Percentiles rank a stretch among this genome's conserved stretches.
These are phyloP conservation scores for Magnusiomyces clavatus DNA, from an alignment of 1,139 yeast genomes.

Conservation along the genomic window DNA sequence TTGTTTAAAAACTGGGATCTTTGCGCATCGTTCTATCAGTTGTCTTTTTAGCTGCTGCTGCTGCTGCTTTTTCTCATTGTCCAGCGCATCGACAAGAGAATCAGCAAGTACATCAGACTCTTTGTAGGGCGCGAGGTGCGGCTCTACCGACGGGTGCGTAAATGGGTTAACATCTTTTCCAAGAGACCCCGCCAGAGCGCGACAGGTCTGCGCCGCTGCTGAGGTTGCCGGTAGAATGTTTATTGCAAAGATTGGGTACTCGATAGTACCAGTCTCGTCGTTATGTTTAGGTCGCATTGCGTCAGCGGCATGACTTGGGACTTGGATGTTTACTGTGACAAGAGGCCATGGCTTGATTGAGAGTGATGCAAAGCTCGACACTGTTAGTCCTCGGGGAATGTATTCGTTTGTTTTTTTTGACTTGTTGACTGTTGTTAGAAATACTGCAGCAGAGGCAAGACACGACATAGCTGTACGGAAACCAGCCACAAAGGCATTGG, in stretches of 20 bases:
- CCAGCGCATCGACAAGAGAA: no score
- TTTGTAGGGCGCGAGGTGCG: conserved; percentile 13
- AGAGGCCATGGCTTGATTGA: conserved; percentile 4
- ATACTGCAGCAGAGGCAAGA: conserved; percentile 2
- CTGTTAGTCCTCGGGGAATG: conserved; percentile 1
- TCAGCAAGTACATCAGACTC: no score
- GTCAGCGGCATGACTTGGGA: conserved; percentile 5
- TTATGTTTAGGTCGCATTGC: neutral
- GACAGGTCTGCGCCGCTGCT: conserved; percentile 2
- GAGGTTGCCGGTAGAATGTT: conserved; percentile 3
- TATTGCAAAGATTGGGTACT: neutral
- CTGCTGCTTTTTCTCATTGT: neutral
- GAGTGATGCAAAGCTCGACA: conserved; percentile 1
- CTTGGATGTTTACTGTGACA: conserved; percentile 1
- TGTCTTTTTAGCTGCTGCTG: neutral
- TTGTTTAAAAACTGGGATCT: conserved; percentile 50
- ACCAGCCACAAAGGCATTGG: neutral
- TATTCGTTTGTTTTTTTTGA: neutral
- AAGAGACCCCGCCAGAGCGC: conserved; percentile 1
- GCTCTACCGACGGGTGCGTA: conserved; percentile 9
- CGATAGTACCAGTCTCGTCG: no score
- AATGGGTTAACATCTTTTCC: conserved; percentile 2
- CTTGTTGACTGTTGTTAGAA: conserved; percentile 1
- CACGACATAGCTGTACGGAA: conserved; percentile 2
- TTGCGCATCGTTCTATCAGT: no score